Percentiles rank a stretch among this genome's conserved stretches.
phyloP scores from a whole-genome alignment of 1,139 yeast genomes.

The Debaryomyces robertsiae region DNA sequence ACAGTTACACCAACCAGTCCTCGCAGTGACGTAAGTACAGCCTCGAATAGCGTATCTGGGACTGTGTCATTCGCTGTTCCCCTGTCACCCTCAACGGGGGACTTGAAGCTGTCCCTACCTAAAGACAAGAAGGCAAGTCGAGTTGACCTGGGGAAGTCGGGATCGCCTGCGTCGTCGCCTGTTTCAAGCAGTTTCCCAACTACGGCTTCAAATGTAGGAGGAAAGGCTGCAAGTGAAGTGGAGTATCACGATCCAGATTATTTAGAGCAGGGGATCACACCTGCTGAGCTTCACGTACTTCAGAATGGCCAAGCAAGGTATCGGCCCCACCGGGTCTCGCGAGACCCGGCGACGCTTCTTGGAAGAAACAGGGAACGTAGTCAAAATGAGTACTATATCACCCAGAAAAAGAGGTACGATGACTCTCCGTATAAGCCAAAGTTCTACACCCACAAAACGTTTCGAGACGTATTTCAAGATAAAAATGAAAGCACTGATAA shows the following conservation, averaged over 20 bases:
- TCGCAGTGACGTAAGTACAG: background rate
- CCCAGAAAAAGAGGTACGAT: constrained; percentile 40
- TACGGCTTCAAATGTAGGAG: background rate
- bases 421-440: constrained; percentile 39
- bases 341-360: background rate
- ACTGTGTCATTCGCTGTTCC: background rate
- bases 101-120: background rate
- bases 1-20: constrained; percentile 3
- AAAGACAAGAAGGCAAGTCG: background rate
- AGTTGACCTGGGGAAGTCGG: background rate
- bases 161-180: background rate
- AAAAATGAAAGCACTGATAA: constrained; percentile 31
- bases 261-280: constrained; percentile 37
- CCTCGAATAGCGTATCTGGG: background rate
- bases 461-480: constrained; percentile 42
- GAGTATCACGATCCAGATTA: constrained; percentile 30
- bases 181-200: background rate
- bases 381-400: constrained; percentile 38
- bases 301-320: constrained; percentile 16
- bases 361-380: constrained; percentile 1
- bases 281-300: constrained; percentile 37
- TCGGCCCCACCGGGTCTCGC: constrained; percentile 1
- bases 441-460: constrained; percentile 45
- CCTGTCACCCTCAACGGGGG: background rate
- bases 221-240: background rate